Conservation (phyloP, 768 basidiomycete species). For the Neoboletus magnificus region DNA sequence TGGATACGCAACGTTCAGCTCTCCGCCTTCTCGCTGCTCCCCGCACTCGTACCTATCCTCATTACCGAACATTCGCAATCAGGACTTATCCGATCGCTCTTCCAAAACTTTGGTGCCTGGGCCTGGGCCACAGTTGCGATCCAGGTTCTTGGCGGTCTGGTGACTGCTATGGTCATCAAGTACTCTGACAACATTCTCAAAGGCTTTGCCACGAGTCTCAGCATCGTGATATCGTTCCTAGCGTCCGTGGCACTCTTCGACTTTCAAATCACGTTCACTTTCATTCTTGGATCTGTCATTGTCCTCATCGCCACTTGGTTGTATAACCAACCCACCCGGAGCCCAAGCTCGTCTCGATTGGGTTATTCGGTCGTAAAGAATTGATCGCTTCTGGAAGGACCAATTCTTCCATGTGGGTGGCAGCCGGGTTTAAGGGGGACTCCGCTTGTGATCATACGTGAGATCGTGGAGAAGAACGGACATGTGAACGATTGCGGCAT, state of each 20-base stretch:
- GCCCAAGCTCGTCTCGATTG: constrained; percentile 29
- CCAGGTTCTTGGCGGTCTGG: constrained; percentile 87
- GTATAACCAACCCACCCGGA: constrained; percentile 68
- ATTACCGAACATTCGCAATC: constrained; percentile 43
- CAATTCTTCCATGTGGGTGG: neutral
- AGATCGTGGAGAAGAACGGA: neutral
- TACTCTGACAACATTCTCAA: constrained; percentile 90
- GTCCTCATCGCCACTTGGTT: constrained; percentile 90
- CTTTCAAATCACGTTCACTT: constrained; percentile 82
- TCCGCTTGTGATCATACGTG: constrained; percentile 2
- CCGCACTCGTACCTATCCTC: constrained; percentile 77
- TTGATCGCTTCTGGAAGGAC: constrained; percentile 7
- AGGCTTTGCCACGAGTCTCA: constrained; percentile 93
- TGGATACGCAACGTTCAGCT: constrained; percentile 98
- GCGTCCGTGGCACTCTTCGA: constrained; percentile 88
- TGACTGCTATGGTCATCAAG: constrained; percentile 93
- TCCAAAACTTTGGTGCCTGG: constrained; percentile 85
- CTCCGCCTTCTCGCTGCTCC: constrained; percentile 89
- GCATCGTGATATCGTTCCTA: constrained; percentile 92
- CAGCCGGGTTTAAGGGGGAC: neutral
- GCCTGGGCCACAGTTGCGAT: constrained; percentile 88
- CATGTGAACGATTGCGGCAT: constrained; percentile 17
- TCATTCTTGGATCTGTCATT: constrained; percentile 77
- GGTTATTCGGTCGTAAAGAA: constrained; percentile 29
- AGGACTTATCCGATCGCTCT: constrained; percentile 51